These are phyloP conservation scores for Geranium incanum DNA, from an alignment of 441 rosid genomes.

Conservation along the genomic window DNA sequence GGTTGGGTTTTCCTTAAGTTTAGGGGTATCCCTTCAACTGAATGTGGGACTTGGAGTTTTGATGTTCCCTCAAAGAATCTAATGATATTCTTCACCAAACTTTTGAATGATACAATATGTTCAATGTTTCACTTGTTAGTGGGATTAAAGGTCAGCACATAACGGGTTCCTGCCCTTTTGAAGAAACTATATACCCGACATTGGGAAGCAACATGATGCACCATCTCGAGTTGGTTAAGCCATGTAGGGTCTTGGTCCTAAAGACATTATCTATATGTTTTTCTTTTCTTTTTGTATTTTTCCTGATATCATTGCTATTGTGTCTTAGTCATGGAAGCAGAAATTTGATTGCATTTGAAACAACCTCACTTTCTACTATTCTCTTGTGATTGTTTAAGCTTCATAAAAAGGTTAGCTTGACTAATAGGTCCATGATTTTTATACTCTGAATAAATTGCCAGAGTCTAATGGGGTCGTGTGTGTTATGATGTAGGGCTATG, in stretches of 20 bases:
- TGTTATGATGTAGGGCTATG: not conserved
- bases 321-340: slow-evolving; percentile 5
- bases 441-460: not conserved
- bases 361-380: not conserved
- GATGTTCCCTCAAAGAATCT: not conserved
- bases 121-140: not conserved
- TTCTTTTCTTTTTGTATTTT: not conserved
- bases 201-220: slow-evolving; percentile 1
- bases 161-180: not conserved
- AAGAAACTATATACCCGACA: not conserved
- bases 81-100: not conserved
- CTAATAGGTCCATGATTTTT: slow-evolving; percentile 1
- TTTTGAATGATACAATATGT: not conserved
- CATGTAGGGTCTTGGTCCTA: slow-evolving; percentile 2
- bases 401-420: not conserved
- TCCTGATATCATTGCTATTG: not conserved
- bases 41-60: not conserved
- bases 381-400: slow-evolving; percentile 1
- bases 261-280: not conserved
- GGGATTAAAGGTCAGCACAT: not conserved
- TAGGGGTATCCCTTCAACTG: not conserved
- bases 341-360: not conserved
- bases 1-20: not conserved
- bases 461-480: not conserved
- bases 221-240: not conserved